Evolutionary conservation across 495 filamentous ascomycete genomes (phyloP).

Genomic region (Hypoxylon lienhwacheense): DNA sequence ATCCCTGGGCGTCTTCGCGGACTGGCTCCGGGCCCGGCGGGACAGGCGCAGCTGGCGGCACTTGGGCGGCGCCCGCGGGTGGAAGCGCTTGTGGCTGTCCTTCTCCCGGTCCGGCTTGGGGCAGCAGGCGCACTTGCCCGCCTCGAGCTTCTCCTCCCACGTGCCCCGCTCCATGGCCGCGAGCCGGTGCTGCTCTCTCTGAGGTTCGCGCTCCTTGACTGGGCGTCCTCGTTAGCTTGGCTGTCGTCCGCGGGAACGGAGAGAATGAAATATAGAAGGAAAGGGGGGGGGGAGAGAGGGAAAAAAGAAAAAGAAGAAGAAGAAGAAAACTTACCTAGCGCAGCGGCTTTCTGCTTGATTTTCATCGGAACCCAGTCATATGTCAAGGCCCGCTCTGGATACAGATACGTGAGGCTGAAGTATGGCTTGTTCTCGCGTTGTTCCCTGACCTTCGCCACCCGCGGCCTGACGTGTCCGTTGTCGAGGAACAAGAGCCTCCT

Average conservation of each 20-base stretch:
- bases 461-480: constrained; percentile 26
- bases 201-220: constrained; percentile 27
- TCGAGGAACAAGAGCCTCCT: constrained; percentile 34
- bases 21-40: neutral
- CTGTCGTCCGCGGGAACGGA: neutral
- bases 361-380: constrained; percentile 44
- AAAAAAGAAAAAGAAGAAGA: no score
- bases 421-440: constrained; percentile 28
- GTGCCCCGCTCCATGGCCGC: constrained; percentile 13
- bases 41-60: neutral
- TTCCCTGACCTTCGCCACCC: constrained; percentile 7
- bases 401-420: constrained; percentile 39
- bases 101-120: constrained; percentile 27
- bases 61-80: neutral
- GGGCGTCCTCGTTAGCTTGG: neutral
- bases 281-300: neutral
- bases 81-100: constrained; percentile 5
- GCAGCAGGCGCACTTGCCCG: constrained; percentile 32
- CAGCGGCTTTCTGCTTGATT: constrained; percentile 30
- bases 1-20: no score
- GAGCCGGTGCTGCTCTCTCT: constrained; percentile 9
- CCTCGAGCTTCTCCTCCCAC: constrained; percentile 19
- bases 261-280: neutral
- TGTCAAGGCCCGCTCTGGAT: constrained; percentile 45
- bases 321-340: constrained; percentile 41